phyloP scores from a whole-genome alignment of 2,329 filamentous ascomycete genomes.

The Alternaria metachromatica region DNA sequence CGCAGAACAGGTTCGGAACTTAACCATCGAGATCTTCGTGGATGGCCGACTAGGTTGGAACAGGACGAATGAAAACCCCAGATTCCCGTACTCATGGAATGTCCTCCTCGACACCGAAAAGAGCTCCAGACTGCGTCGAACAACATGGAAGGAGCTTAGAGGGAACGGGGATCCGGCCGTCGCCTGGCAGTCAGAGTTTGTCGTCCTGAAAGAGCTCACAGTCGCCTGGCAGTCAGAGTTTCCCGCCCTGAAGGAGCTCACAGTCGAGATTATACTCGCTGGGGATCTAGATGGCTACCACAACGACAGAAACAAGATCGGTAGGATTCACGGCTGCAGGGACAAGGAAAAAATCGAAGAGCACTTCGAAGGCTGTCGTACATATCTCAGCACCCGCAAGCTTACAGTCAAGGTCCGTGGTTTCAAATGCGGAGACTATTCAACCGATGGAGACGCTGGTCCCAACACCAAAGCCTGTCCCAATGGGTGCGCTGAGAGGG shows the following conservation, averaged over 20 bases:
- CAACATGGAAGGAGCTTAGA: neutral
- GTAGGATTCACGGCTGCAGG: neutral
- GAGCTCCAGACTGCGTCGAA: neutral
- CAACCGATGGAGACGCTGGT: neutral
- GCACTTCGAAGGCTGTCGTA: neutral
- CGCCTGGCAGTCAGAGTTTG: neutral
- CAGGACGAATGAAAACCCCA: neutral
- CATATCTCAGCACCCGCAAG: neutral
- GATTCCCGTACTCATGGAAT: neutral
- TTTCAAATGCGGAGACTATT: neutral
- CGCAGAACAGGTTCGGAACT: neutral
- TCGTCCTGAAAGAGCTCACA: neutral
- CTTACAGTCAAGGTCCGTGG: neutral
- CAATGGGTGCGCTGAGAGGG: neutral
- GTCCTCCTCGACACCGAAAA: neutral
- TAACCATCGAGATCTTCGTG: neutral
- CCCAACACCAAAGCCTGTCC: neutral
- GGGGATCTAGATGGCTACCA: neutral
- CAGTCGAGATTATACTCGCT: neutral
- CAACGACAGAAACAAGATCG: neutral
- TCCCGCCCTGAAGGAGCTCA: neutral
- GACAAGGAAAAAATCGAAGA: neutral
- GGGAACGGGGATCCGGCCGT: neutral
- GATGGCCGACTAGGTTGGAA: neutral
- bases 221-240: neutral